Evolutionary conservation across 2,329 filamentous ascomycete genomes (phyloP), one percentile per base, ranked within the genome.

Genomic region (Ascochyta pisi): DNA sequence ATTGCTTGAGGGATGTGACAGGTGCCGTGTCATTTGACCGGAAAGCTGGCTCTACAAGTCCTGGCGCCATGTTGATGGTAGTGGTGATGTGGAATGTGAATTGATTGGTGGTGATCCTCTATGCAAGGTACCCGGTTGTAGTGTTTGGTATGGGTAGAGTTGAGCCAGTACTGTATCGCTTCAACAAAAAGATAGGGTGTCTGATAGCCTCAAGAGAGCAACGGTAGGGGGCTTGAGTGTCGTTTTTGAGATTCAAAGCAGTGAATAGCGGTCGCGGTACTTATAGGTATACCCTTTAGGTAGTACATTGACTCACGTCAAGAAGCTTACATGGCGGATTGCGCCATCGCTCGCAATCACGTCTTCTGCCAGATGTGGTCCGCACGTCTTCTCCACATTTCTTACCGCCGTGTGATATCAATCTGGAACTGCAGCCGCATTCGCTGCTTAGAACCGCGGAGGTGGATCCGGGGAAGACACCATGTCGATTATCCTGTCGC

Each of bases 281-380:
- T 64, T 65, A 66, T 61, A 61, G 39, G 38, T 47, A 43, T 46
- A 37, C 45, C n/a, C 23, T 43, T 39, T 24, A 23, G 37, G 44
- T 19, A 42, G 41, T 35, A 53, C 45, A 38, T 38, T 41, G 49
- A 54, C 29, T 50, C 52, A 54, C 58, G 51, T 54, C 51, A 56
- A 48, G 49, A 46, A 43, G 53, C 41, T 50, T 52, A 56, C 49
- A 62, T 40, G 46, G 45, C 23, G 41, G 51, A 68, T 73, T 66
- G 71, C 71, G 69, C 69, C 67, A 74, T 74, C 70, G 71, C 71
- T 73, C 70, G 71, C 70, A 68, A 73, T 73, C 48, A 50, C 45
- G 48, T 49, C 46, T 49, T 26, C 52, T 43, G 52, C 49, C 57
- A 48, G 5, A 51, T 31, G 10, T 50, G 27, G 37, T 27, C 53